Conservation (phyloP, 2,329 filamentous ascomycete species). For the Epichloe sp. region DNA sequence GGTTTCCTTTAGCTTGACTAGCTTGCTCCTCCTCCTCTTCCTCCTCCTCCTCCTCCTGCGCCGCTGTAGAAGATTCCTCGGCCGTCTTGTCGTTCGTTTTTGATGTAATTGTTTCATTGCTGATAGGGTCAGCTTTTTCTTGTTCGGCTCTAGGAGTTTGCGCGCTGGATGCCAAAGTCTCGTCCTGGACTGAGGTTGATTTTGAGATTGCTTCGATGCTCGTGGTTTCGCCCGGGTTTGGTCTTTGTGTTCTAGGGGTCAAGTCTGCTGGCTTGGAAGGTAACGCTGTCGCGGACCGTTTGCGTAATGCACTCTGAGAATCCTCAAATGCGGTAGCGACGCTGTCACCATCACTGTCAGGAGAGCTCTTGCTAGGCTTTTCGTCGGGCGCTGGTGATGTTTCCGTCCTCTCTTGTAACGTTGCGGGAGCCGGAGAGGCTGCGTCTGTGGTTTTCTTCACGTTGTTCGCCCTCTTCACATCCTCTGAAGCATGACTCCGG, state of each 20-base stretch:
- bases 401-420: not conserved
- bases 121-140: not conserved
- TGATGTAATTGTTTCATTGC: not conserved
- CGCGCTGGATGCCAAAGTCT: not conserved
- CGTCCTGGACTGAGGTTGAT: not conserved
- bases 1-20: slow-evolving; percentile 7
- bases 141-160: not conserved
- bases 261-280: not conserved
- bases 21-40: not conserved
- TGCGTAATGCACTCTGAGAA: slow-evolving; percentile 18
- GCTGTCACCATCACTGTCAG: slow-evolving; percentile 17
- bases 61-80: not conserved
- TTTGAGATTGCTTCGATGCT: not conserved
- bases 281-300: not conserved
- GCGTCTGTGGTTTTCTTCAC: not conserved
- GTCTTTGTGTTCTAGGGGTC: slow-evolving; percentile 1
- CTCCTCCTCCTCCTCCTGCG: not conserved
- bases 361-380: not conserved
- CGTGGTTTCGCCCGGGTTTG: not conserved
- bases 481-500: not conserved
- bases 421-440: not conserved
- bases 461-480: not conserved
- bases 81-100: not conserved
- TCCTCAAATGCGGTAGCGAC: slow-evolving; percentile 25
- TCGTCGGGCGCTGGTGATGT: not conserved